A percentile compares a stretch with the other conserved stretches of the same genome.
Conservation (phyloP, 306 rosid species). For the Acacia melanoxylon region DNA sequence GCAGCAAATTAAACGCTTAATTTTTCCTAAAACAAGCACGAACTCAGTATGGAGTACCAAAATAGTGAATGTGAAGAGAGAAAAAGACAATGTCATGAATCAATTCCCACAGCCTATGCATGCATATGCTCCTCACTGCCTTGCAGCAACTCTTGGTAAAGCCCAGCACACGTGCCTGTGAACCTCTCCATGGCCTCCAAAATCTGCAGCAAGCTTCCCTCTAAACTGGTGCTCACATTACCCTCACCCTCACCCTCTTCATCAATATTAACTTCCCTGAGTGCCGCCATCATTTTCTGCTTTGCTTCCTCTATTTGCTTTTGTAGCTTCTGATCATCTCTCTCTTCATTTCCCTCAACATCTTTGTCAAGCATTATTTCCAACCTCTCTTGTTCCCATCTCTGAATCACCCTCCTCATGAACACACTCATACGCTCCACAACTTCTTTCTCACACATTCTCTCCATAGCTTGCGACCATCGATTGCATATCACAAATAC, state of each 20-base stretch:
- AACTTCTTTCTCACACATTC: conserved; percentile 85
- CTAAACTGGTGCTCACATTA: conserved; percentile 70
- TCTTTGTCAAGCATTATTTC: conserved; percentile 67
- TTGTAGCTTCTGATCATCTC: conserved; percentile 77
- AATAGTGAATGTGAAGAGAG: too few relatives aligned
- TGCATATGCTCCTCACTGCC: background rate
- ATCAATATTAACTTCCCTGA: conserved; percentile 47
- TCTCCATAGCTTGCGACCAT: conserved; percentile 91
- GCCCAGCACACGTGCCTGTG: conserved; percentile 55
- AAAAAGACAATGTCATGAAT: too few relatives aligned
- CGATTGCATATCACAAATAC: conserved; percentile 90
- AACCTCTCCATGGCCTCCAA: conserved; percentile 97
- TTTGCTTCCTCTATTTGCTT: conserved; percentile 80
- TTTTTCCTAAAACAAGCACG: too few relatives aligned
- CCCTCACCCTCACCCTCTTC: conserved; percentile 36
- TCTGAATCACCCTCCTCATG: conserved; percentile 63
- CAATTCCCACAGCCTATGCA: too few relatives aligned
- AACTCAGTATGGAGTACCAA: too few relatives aligned
- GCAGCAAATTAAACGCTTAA: background rate
- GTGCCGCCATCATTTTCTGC: conserved; percentile 56
- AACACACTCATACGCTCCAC: conserved; percentile 74
- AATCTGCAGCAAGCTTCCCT: conserved; percentile 75
- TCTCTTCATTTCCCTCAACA: conserved; percentile 62
- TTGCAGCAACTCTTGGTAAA: conserved; percentile 73
- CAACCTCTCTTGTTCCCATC: conserved; percentile 81